Evolutionary conservation across 257 asterid genomes (phyloP), one percentile per base, ranked within the genome.

Genomic region (Ophiorrhiza pumila): DNA sequence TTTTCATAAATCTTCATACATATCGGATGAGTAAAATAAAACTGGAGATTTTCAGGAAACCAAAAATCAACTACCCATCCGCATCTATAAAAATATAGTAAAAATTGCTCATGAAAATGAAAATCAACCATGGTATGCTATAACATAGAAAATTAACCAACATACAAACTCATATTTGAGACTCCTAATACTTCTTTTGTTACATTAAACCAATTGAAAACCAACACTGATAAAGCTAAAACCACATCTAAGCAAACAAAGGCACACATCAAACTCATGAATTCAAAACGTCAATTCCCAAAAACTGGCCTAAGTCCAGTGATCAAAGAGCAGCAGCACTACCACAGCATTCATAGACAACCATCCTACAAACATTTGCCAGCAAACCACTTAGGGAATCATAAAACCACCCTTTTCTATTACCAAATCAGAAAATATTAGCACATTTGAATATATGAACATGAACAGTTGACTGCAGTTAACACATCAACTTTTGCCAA

Each of bases 241-340:
- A 5, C 27, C 5, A 58, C 23, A 14, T 14, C 31, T 4, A 12
- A 29, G 11, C 64, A 27, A 58, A 58, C 64, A 52, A 52, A 52
- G 22, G n/a, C 1, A 20, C 46, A 39, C 3, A 63, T 35, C 1
- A 63, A 63, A n/a, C 13, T 35, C 50, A 25, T 9, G 14, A 63
- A 6, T n/a, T 31, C 6, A 1, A 29, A 60, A 32, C 7, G 4
- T 39, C 18, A 37, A 64, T 27, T 23, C 29, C 39, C 50, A 17
- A 6, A 65, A 67, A 47, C 53, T 12, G 20, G 71, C 22, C 29
- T 5, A 27, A 67, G 58, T 46, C 56, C 11, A 67, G 71, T 65
- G 9, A 43, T 65, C 71, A 1, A 52, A n/a, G 10, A 52, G 4
- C 25, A 52, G 20, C 58, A 52, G 29, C 58, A 52, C 27, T 6